Evolutionary conservation across 805 yeast species (phyloP).

Genomic region (Barnettozyma wickerhamii): DNA sequence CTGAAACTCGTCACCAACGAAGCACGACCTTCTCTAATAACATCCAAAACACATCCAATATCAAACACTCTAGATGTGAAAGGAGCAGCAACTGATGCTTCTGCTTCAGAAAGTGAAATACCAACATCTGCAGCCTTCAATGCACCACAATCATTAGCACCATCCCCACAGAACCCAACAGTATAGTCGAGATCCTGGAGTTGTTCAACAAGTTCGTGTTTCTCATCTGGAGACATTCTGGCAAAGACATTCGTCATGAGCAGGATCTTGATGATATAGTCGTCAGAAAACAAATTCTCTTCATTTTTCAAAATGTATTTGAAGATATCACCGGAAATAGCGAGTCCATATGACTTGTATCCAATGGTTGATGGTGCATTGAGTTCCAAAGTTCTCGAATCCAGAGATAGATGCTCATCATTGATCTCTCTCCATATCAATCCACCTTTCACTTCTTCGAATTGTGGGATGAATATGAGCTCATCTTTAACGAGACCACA

Average conservation of each 20-base stretch:
- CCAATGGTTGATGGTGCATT: constrained; percentile 11
- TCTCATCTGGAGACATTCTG: constrained; percentile 98
- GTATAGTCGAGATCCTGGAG: constrained; percentile 83
- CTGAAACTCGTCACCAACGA: constrained; percentile 92
- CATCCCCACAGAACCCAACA: constrained; percentile 98
- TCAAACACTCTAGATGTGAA: constrained; percentile 89
- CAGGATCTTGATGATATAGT: constrained; percentile 52
- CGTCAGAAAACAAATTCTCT: constrained; percentile 25
- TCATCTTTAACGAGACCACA: constrained; percentile 57
- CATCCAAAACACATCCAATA: constrained; percentile 87
- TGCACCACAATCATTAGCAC: constrained; percentile 99
- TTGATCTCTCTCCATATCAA: constrained; percentile 64
- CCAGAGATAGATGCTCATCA: constrained; percentile 51
- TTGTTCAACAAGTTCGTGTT: constrained; percentile 89
- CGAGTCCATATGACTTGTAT: constrained; percentile 54
- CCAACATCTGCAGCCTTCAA: constrained; percentile 98
- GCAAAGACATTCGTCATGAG: constrained; percentile 80
- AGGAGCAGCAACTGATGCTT: constrained; percentile 98
- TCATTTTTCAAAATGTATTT: constrained; percentile 57
- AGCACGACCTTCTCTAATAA: constrained; percentile 92
- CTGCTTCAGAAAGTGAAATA: constrained; percentile 92
- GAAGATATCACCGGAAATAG: constrained; percentile 92
- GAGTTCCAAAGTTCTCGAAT: constrained; percentile 59
- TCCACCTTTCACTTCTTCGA: constrained; percentile 32
- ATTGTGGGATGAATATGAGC: constrained; percentile 59